Conservation (phyloP, 2,329 filamentous ascomycete species). For the Botrytis squamosa region DNA sequence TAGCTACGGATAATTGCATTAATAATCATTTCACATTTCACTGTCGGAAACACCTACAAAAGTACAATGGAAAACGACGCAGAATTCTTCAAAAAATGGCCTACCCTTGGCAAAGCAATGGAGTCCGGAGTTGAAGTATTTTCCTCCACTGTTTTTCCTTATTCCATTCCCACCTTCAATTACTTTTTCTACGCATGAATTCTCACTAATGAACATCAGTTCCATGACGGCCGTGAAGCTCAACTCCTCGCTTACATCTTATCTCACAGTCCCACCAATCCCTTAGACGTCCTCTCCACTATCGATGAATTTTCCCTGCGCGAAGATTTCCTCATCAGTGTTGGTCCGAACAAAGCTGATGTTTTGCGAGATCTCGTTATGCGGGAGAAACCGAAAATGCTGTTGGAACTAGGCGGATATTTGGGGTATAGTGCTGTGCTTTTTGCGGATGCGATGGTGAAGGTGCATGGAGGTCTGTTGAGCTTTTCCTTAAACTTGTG, state of each 20-base stretch:
- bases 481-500: background rate
- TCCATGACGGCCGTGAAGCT: conserved; percentile 70
- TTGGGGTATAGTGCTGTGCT: conserved; percentile 78
- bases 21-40: background rate
- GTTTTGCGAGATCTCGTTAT: conserved; percentile 67
- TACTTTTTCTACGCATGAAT: background rate
- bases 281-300: conserved; percentile 59
- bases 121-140: conserved; percentile 3
- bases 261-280: conserved; percentile 58
- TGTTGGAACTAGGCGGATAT: conserved; percentile 78
- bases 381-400: conserved; percentile 62
- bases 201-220: conserved; percentile 33
- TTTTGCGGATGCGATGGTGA: conserved; percentile 64
- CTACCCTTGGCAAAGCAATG: background rate
- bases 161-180: background rate
- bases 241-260: conserved; percentile 70
- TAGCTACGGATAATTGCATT: background rate
- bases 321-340: conserved; percentile 73
- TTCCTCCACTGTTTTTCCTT: background rate
- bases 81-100: conserved; percentile 1
- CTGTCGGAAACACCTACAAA: background rate
- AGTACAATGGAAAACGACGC: background rate
- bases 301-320: conserved; percentile 67
- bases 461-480: background rate
- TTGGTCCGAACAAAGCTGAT: conserved; percentile 69